phyloP scores from a whole-genome alignment of 805 yeast species.

The Myxozyma udenii region DNA sequence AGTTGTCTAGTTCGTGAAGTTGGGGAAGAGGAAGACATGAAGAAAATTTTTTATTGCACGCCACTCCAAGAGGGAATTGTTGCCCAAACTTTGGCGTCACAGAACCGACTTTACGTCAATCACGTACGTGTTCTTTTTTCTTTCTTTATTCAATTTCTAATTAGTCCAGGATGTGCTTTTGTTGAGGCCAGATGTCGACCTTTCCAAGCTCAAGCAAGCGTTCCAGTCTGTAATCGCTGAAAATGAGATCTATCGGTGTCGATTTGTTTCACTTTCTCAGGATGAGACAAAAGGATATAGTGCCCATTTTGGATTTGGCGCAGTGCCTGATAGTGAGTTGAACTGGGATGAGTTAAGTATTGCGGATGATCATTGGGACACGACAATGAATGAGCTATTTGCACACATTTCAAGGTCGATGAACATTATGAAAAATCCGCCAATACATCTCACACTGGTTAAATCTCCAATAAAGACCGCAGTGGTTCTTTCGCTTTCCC shows the following conservation, averaged over 20 bases:
- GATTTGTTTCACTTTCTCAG: slow-evolving; percentile 5
- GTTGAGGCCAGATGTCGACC: slow-evolving; percentile 9
- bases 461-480: slow-evolving; percentile 1
- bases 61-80: slow-evolving; percentile 32
- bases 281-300: not conserved
- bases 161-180: slow-evolving; percentile 13
- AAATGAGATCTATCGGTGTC: slow-evolving; percentile 16
- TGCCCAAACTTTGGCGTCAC: slow-evolving; percentile 13
- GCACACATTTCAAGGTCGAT: not conserved
- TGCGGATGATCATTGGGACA: slow-evolving; percentile 4
- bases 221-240: slow-evolving; percentile 11
- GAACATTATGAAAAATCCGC: slow-evolving; percentile 9
- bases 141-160: not conserved
- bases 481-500: slow-evolving; percentile 13
- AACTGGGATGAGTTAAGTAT: not conserved
- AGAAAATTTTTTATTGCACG: slow-evolving; percentile 28
- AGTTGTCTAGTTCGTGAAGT: not conserved
- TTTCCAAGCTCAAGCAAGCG: slow-evolving; percentile 11
- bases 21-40: slow-evolving; percentile 6
- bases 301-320: slow-evolving; percentile 15
- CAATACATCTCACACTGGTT: slow-evolving; percentile 2
- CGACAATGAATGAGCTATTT: not conserved
- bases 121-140: slow-evolving; percentile 12
- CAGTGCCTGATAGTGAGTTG: not conserved
- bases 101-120: slow-evolving; percentile 15